These are phyloP conservation scores for Tuber calosporum DNA, from an alignment of 495 filamentous ascomycete species.

Conservation along the genomic window DNA sequence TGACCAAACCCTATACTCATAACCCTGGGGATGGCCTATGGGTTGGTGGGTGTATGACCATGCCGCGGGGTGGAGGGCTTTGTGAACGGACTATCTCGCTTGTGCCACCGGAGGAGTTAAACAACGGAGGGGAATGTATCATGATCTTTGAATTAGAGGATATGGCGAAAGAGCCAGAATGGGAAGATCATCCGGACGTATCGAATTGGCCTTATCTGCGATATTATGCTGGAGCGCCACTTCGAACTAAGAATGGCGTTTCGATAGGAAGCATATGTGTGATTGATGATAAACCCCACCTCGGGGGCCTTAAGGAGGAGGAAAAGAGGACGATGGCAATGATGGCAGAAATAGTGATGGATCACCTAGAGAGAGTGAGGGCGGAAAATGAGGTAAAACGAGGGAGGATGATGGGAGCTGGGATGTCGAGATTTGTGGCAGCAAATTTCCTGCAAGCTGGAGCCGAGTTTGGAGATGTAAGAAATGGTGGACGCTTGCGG, in stretches of 20 bases:
- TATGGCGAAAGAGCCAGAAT: constrained; percentile 48
- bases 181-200: constrained; percentile 47
- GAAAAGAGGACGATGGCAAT: constrained; percentile 46
- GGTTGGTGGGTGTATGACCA: constrained; percentile 44
- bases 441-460: constrained; percentile 29
- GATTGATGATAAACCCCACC: constrained; percentile 52
- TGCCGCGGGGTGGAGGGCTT: constrained; percentile 47
- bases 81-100: constrained; percentile 48
- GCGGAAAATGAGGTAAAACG: constrained; percentile 33
- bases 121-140: constrained; percentile 33
- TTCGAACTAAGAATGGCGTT: constrained; percentile 60
- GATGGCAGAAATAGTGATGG: constrained; percentile 37
- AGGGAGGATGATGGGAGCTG: constrained; percentile 36
- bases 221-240: constrained; percentile 61
- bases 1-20: constrained; percentile 43
- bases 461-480: constrained; percentile 20
- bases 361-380: constrained; percentile 31
- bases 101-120: constrained; percentile 38
- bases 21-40: constrained; percentile 44
- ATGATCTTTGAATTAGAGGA: constrained; percentile 49
- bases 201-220: constrained; percentile 45
- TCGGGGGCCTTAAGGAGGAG: constrained; percentile 43
- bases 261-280: constrained; percentile 67
- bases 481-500: neutral
- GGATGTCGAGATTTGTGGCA: constrained; percentile 37